These are phyloP conservation scores for Oenanthe sinensis DNA, from an alignment of 129 eudicot species.

Conservation along the genomic window DNA sequence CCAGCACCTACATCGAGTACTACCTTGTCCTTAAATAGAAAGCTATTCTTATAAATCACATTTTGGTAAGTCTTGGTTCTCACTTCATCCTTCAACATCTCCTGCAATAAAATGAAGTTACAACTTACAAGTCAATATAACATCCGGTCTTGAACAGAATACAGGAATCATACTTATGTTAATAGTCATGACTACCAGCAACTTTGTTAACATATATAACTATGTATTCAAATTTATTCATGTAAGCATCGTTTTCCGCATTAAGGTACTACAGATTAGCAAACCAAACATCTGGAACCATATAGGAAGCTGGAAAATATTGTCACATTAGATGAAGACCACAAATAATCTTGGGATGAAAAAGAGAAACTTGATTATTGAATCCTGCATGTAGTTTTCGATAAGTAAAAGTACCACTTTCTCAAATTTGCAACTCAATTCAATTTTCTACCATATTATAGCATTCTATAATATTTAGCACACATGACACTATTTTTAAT, in stretches of 20 bases:
- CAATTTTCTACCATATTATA: background rate
- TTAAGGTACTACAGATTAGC: background rate
- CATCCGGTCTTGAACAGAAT: background rate
- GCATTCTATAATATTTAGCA: background rate
- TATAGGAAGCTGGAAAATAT: background rate
- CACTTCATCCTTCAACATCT: conserved; percentile 90
- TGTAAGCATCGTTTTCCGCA: background rate
- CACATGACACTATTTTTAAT: background rate
- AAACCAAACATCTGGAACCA: background rate
- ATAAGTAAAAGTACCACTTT: background rate
- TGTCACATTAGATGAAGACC: background rate
- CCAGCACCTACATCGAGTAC: conserved; percentile 98
- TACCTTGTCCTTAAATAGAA: conserved; percentile 79
- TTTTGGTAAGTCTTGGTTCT: conserved; percentile 93
- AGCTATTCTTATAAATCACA: conserved; percentile 70
- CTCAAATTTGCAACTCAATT: background rate
- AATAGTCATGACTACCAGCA: background rate
- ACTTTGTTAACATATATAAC: background rate
- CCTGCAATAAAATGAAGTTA: no score
- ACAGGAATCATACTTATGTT: background rate
- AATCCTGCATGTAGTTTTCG: background rate
- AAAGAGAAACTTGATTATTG: background rate
- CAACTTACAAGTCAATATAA: no score
- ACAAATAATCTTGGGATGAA: background rate
- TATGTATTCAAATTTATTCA: background rate